These are phyloP conservation scores for Ophiostoma sp. DNA, from an alignment of 2,329 filamentous ascomycete species.

Conservation along the genomic window DNA sequence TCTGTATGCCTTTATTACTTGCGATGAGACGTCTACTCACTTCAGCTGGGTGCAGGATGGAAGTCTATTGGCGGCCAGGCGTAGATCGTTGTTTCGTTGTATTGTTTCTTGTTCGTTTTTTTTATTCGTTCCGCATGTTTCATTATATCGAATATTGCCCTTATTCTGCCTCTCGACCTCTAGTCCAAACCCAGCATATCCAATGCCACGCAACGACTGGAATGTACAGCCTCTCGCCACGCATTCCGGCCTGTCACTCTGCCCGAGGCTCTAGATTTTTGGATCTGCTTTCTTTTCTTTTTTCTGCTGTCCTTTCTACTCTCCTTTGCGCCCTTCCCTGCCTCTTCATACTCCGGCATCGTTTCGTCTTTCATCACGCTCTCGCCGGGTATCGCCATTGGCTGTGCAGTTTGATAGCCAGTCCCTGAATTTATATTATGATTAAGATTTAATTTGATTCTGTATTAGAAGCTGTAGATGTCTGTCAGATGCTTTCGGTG, in stretches of 20 bases:
- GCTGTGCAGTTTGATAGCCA: background rate
- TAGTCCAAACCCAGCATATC: too few species aligned
- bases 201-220: background rate
- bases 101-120: background rate
- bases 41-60: too few species aligned
- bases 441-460: background rate
- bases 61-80: background rate
- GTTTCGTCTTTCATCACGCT: constrained; percentile 13
- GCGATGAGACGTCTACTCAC: too few species aligned
- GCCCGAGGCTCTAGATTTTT: background rate
- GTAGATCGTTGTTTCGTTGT: background rate
- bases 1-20: too few species aligned
- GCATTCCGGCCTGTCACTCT: background rate
- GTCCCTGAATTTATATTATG: background rate
- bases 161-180: too few species aligned
- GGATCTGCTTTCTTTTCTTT: background rate
- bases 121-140: background rate
- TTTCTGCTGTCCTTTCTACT: background rate
- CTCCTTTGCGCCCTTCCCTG: background rate
- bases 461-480: background rate
- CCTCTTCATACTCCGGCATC: background rate
- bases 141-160: too few species aligned
- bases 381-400: background rate
- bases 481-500: background rate
- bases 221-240: constrained; percentile 1